Conservation (phyloP, 2,329 filamentous ascomycete species). For the Fusarium graminum region DNA sequence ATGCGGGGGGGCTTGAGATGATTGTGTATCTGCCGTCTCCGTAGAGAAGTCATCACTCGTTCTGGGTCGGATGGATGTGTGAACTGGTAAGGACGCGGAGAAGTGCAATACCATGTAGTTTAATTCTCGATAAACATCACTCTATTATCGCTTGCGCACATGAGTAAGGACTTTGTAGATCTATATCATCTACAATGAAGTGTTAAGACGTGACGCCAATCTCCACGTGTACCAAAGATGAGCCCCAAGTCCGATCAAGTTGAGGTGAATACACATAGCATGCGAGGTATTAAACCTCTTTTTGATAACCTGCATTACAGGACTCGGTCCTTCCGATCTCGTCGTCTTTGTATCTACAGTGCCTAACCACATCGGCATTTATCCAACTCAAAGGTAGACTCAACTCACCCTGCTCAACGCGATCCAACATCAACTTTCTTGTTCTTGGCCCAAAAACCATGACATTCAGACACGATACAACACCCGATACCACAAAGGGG, state of each 20-base stretch:
- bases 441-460: constrained; percentile 56
- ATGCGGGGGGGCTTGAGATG: constrained; percentile 51
- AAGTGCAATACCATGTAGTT: not conserved
- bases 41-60: accelerated
- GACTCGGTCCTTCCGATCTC: constrained; percentile 26
- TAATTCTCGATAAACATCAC: not conserved
- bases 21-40: constrained; percentile 42
- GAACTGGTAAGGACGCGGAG: not conserved
- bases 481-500: constrained; percentile 52
- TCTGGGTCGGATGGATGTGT: not conserved
- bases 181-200: not conserved
- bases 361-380: constrained; percentile 26
- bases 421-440: constrained; percentile 45
- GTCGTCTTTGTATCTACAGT: constrained; percentile 19
- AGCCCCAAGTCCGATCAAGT: constrained; percentile 54
- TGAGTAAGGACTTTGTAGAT: not conserved
- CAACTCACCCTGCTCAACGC: constrained; percentile 43
- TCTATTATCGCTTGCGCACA: too few relatives aligned
- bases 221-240: constrained; percentile 52
- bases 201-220: constrained; percentile 40
- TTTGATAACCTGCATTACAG: constrained; percentile 41
- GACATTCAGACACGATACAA: constrained; percentile 53
- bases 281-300: constrained; percentile 54
- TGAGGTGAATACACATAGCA: constrained; percentile 60
- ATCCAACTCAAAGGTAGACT: too few relatives aligned